Base-by-base conservation (phyloP, 495 filamentous ascomycete species). In the Penicillium odoratum region DNA sequence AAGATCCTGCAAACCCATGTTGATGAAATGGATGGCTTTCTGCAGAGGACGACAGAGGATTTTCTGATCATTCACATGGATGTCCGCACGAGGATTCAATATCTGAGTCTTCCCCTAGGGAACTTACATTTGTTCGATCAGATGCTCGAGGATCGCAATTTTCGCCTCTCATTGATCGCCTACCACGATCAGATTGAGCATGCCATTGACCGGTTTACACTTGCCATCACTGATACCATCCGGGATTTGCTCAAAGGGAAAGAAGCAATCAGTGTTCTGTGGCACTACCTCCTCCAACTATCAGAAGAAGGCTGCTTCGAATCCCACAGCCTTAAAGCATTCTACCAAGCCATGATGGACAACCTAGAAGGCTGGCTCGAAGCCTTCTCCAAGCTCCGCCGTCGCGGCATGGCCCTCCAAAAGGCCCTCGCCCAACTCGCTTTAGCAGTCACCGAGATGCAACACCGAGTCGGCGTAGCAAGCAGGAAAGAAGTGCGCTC, bases 121-220 rank as follows among this genome's bases (percentile, higher is more conserved):
- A 93, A 96, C 64, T 80, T 89, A 7, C 71, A 81, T n/a, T 81
- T 90, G 7, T 98, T 98, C 63, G 91, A 96, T 69, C 79, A 81
- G 40, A 97, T 98, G 91, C 78, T 98, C 31, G 82, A 90, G 59
- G 90, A 96, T 62, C 85, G 86, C 48, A 82, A 81, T 48, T 98
- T 96, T 61, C 87, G 94, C 21, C 69, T 83, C 25, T 82, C 91
- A 53, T 91, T 98, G 43, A 75, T 96, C 21, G 82, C 87, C 46
- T 92, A 93, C 48, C 97, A 98, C 67, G 88, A 91, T 66, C 89
- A 88, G 69, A 96, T 98, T 55, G 91, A 96, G 65, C 88, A 92
- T 71, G 90, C 96, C 58, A 84, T 95, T 58, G 83, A 84, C 48
- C 81, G 92, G 47, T 96, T 93, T 21, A 83, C 86, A 3, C 69